phyloP scores from a whole-genome alignment of 495 filamentous ascomycete species.

The Podospora fimiseda region DNA sequence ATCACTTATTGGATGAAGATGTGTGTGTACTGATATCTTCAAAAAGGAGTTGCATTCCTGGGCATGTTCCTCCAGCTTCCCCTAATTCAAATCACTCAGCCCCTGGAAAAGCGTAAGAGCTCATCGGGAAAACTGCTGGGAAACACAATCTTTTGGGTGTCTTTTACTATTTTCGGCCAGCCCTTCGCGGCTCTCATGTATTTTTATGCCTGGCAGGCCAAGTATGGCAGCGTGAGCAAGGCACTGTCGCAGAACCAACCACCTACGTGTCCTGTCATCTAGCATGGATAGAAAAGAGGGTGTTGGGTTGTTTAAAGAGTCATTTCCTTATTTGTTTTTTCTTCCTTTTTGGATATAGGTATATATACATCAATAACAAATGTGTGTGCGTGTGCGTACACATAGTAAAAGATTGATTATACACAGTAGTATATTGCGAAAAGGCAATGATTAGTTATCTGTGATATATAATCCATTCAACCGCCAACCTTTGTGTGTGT shows the following conservation, averaged over 20 bases:
- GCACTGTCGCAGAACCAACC: not conserved
- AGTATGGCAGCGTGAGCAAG: conserved; percentile 69
- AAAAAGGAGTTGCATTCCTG: conserved; percentile 73
- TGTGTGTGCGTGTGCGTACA: too few species aligned
- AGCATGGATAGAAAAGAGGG: not conserved
- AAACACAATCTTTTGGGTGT: conserved; percentile 92
- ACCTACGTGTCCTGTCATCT: not conserved
- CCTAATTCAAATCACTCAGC: conserved; percentile 70
- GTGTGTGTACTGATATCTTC: not conserved
- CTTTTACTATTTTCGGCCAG: conserved; percentile 90
- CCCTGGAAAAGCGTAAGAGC: conserved; percentile 70
- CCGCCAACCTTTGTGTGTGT: too few species aligned
- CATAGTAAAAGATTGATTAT: too few species aligned
- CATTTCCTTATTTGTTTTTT: too few species aligned
- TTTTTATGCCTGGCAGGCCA: conserved; percentile 98
- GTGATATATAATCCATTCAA: not conserved
- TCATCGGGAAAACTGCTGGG: conserved; percentile 68
- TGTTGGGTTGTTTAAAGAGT: not conserved
- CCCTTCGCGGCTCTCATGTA: conserved; percentile 84
- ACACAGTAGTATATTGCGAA: too few species aligned
- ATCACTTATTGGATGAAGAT: not conserved
- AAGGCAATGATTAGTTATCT: too few species aligned
- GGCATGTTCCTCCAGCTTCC: conserved; percentile 94
- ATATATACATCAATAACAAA: too few species aligned
- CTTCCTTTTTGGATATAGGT: too few species aligned